Base-by-base conservation (phyloP, 2,329 filamentous ascomycete species). In the Emmonsiellopsis sp. region DNA sequence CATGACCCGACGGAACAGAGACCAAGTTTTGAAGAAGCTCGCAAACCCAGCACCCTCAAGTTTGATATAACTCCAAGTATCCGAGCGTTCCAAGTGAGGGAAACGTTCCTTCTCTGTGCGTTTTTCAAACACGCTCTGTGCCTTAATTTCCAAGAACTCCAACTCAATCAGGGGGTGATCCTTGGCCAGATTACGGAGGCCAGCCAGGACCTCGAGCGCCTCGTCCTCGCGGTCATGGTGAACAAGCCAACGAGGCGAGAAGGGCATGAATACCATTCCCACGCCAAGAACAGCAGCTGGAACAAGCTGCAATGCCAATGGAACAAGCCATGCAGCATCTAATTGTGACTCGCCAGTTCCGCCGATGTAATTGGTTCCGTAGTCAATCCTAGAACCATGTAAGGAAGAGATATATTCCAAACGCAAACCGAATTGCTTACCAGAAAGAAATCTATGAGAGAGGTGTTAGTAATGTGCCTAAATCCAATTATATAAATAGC, bases 91-190 rank as follows among this genome's bases (percentile, higher is more conserved):
- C 11, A 87, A 71, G 36, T 84, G 74, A 0, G 86, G 87, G 66
- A 87, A 89, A 27, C 83, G 75, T 57, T 86, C 83, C 0, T 80
- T 78, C 8, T 85, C 75, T 0, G 81, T 82, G 36, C 82, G 79
- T 21, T 70, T 90, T 68, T 92, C 87, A 59, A 92, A 93, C 14
- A 87, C 67, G 0, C 82, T 84, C 65, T 89, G 85, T 0, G 87
- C 86, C 66, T 88, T 87, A 70, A 92, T 91, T 65, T 92, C 87
- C n/a, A 89, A 78, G 63, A 86, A 89, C 62, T 92, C 88, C 1
- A 89, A 75, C 58, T 85, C 79, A 39, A 91, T 79, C 0, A 88
- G 76, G 53, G 87, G 82, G 62, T 89, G 78, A 57, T 85, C 78
- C 13, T 71, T 63, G 0, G 80, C 66, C 0, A 88, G 76, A 5